These are phyloP conservation scores for Dactylonectria estremocensis DNA, from an alignment of 2,329 filamentous ascomycete genomes.

Conservation along the genomic window DNA sequence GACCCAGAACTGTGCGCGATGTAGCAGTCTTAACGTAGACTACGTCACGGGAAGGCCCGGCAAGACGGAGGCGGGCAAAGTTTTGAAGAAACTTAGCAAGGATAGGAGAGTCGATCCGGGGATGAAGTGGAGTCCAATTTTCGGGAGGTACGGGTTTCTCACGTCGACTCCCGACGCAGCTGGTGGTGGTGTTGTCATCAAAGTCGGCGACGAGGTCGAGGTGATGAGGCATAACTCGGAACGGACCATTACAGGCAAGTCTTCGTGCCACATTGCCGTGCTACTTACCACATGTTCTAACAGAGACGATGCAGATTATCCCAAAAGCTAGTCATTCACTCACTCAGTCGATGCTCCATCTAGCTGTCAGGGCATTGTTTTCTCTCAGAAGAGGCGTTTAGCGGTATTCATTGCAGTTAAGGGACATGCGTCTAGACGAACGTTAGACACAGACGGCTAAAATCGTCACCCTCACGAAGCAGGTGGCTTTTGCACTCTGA, in stretches of 20 bases:
- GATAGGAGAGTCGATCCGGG: neutral
- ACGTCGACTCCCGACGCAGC: neutral
- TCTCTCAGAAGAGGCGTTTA: too few species aligned
- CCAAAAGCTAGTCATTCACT: neutral
- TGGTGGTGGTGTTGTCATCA: neutral
- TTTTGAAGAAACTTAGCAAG: neutral
- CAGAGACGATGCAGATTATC: neutral
- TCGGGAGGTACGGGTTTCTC: neutral
- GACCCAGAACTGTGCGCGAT: neutral
- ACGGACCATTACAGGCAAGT: neutral
- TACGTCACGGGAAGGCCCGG: neutral
- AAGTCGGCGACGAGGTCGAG: neutral
- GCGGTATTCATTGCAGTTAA: too few species aligned
- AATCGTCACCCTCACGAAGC: too few species aligned
- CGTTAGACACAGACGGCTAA: too few species aligned
- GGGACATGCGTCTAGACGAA: too few species aligned
- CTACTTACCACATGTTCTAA: neutral
- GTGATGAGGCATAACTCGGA: neutral
- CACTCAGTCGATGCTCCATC: neutral
- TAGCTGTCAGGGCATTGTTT: too few species aligned
- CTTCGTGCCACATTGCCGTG: neutral
- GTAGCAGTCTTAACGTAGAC: neutral
- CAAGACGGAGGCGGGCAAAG: neutral
- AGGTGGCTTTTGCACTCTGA: too few species aligned
- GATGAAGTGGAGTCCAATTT: neutral